Base-by-base conservation (phyloP, 495 filamentous ascomycete species). In the Chaetomium tenue region DNA sequence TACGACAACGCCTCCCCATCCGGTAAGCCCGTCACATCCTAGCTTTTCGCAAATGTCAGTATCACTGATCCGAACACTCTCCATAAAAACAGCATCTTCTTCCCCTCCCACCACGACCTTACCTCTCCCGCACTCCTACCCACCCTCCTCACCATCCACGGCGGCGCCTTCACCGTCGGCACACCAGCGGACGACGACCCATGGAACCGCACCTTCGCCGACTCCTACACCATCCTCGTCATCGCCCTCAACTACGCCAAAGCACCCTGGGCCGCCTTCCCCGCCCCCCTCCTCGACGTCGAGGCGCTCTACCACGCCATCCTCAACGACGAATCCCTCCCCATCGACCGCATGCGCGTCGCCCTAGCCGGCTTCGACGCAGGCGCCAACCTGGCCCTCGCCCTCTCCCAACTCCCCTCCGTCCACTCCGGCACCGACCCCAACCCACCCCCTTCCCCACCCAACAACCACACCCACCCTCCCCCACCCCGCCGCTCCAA, bases 171-270 rank as follows among this genome's bases (percentile, higher is more conserved):
- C 67, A 74, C 70, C 42, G 39, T 79, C 25, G 75, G 77, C 15
- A 33, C 54, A 0, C 2, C 70, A 2, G 30, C 63, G n/a, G 74
- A 78, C 61, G 73, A 77, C 66, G 76, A 78, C 65, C 66, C 26
- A 8, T 77, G 74, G 75, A 78, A 78, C 60, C 66, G 68, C 33
- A 62, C 64, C 37, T 77, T 77, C 51, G 72, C 75, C 46, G 71
- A 70, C 55, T 53, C 68, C 26, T 64, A 70, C 67, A 66, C 69
- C 9, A 54, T 70, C 50, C 67, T 78, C 23, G 74, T 78, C 44
- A 66, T 78, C 56, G 68, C 67, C 7, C 72, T 78, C 61, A 74
- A 77, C 64, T 78, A 78, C 55, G 62, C 68, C 66, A 77, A 76
- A 55, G 76, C 75, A 0, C 75, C 76, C 6, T 66, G 51, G 37